These are phyloP conservation scores for Phytophthora colocasiae DNA, from an alignment of 352 stramenopile species.

Conservation along the genomic window DNA sequence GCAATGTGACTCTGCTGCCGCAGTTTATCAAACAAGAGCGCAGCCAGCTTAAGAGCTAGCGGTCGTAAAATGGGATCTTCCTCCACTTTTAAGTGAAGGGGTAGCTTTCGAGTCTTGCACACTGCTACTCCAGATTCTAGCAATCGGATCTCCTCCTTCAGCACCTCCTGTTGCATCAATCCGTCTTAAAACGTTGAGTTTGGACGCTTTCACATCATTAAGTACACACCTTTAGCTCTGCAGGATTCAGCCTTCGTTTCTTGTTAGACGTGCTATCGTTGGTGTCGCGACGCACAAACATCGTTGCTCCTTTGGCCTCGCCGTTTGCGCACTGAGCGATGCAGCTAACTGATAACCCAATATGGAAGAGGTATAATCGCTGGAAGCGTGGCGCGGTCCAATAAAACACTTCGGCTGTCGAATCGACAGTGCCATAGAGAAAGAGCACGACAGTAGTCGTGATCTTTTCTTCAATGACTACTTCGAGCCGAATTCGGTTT, in stretches of 20 bases:
- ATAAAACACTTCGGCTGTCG: conserved; percentile 4
- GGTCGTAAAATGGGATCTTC: conserved; percentile 23
- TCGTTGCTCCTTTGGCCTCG: not conserved
- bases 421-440: conserved; percentile 2
- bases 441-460: conserved; percentile 7
- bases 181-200: not conserved
- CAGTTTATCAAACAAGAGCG: conserved; percentile 19
- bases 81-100: conserved; percentile 10
- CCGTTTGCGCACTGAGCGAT: conserved; percentile 5
- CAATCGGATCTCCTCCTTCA: conserved; percentile 21
- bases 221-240: conserved; percentile 17
- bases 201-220: too few relatives aligned
- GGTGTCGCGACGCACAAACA: not conserved
- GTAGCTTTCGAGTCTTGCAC: conserved; percentile 16
- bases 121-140: conserved; percentile 28
- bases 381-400: conserved; percentile 20
- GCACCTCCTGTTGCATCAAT: conserved; percentile 11
- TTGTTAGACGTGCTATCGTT: conserved; percentile 6
- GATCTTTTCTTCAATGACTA: conserved; percentile 33
- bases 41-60: conserved; percentile 11
- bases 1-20: conserved; percentile 25
- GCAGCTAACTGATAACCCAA: not conserved
- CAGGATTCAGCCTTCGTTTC: conserved; percentile 18
- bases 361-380: not conserved
- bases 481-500: conserved; percentile 86